A percentile compares a stretch with the other conserved stretches of the same genome.
These are phyloP conservation scores for Syncephalastrum monosporum DNA, from an alignment of 371 early-diverging fungal species.

Conservation along the genomic window DNA sequence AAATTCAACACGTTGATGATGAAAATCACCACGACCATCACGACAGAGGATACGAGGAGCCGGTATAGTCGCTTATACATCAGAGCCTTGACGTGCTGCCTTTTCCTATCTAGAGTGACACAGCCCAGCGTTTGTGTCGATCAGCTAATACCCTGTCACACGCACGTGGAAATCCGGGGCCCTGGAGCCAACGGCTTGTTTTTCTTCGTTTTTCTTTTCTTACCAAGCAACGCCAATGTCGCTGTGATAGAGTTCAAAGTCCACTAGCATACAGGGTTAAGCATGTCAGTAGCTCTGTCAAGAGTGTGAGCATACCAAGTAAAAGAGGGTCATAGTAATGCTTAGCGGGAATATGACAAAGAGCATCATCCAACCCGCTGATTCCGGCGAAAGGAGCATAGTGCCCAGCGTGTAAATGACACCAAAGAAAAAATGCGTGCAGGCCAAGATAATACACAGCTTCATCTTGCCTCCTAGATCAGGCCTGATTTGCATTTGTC, in stretches of 20 bases:
- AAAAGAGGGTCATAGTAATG: conserved; percentile 85
- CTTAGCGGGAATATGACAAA: conserved; percentile 88
- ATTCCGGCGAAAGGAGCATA: conserved; percentile 70
- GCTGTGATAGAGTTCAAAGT: conserved; percentile 47
- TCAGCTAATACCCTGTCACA: neutral
- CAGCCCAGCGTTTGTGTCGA: neutral
- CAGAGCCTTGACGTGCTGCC: conserved; percentile 80
- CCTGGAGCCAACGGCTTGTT: no score
- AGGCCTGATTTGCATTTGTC: conserved; percentile 52
- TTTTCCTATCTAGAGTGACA: conserved; percentile 54
- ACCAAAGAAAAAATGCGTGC: conserved; percentile 83
- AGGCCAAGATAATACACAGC: conserved; percentile 71
- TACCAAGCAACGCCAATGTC: conserved; percentile 27
- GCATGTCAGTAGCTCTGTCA: no score
- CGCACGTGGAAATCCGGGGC: neutral
- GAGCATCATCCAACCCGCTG: conserved; percentile 65
- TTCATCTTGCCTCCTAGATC: conserved; percentile 87
- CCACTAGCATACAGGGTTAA: conserved; percentile 30
- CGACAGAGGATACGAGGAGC: conserved; percentile 71
- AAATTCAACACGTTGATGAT: conserved; percentile 74
- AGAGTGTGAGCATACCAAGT: conserved; percentile 48
- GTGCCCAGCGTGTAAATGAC: conserved; percentile 81
- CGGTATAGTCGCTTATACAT: conserved; percentile 87
- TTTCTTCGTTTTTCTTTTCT: neutral
- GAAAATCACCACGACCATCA: conserved; percentile 71